Evolutionary conservation across 192 early-diverging fungal genomes (phyloP), one percentile per base, ranked within the genome.

Genomic region (Podochytrium sp.): DNA sequence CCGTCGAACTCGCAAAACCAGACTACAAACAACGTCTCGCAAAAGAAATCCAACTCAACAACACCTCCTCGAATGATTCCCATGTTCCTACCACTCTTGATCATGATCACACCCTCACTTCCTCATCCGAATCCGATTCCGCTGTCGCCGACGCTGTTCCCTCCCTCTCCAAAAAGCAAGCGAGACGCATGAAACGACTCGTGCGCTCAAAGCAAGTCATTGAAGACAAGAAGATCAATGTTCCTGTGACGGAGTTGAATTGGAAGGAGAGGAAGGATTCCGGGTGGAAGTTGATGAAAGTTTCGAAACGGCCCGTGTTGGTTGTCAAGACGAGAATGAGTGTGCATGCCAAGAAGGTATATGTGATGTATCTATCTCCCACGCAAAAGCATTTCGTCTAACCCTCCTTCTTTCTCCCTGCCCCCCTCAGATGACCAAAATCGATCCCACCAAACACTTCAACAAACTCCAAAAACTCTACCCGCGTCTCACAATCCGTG

Each of bases 401-500:
- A 12, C 58, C 0, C 58, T 3, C 29, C 37, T 61, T 34, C 10
- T 38, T 35, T 61, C 58, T 7, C 34, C 7, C 10, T 23, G 47
- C 40, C 40, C 63, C n/a, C n/a, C n/a, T n/a, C n/a, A n/a, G n/a
- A n/a, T n/a, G 18, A 69, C 38, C 32, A 69, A 69, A 40, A 69
- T 69, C n/a, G 66, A 69, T 69, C 66, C 66, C 16, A 23, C 66
- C 35, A 69, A 69, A 38, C 35, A 37, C 33, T 20, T n/a, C 1
- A 69, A 69, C 51, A 69, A 69, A 41, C 12, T 69, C 5, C 14
- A 18, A n/a, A 52, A 56, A 29, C 38, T 69, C 10, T 56, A 30
- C 39, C 49, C 66, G 10, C 47, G n/a, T 20, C 10, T 33, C 4
- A 25, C 10, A 16, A 51, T 66, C 34, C 23, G 41, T 5, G 66